A percentile compares a stretch with the other conserved stretches of the same genome.
Conservation (phyloP, 2,329 filamentous ascomycete genomes). For the Paecilomyces sp. region DNA sequence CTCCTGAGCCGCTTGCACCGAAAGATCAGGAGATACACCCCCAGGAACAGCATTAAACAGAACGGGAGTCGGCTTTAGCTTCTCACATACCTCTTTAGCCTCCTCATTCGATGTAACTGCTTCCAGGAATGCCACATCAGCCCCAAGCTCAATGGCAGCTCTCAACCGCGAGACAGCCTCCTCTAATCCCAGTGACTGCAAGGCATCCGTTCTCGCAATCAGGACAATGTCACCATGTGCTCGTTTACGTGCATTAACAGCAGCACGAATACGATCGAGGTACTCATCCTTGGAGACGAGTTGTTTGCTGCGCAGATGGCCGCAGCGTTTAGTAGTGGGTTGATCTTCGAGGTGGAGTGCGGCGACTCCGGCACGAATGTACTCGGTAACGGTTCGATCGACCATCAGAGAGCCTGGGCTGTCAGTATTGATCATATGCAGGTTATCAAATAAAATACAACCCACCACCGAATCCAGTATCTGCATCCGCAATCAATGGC, state of each 20-base stretch:
- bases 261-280: slow-evolving; percentile 15
- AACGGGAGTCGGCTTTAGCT: slow-evolving; percentile 20
- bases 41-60: slow-evolving; percentile 29
- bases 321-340: slow-evolving; percentile 34
- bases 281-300: slow-evolving; percentile 16
- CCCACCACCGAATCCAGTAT: slow-evolving; percentile 46
- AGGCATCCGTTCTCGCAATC: slow-evolving; percentile 26
- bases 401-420: slow-evolving; percentile 25
- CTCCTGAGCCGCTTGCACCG: slow-evolving; percentile 19
- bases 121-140: slow-evolving; percentile 26
- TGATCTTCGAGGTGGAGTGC: slow-evolving; percentile 49
- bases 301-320: slow-evolving; percentile 30
- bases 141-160: slow-evolving; percentile 18
- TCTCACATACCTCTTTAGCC: slow-evolving; percentile 14
- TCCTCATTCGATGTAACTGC: slow-evolving; percentile 21
- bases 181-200: slow-evolving; percentile 20
- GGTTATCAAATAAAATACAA: not conserved
- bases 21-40: slow-evolving; percentile 21
- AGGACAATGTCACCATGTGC: slow-evolving; percentile 24
- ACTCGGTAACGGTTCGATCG: slow-evolving; percentile 37
- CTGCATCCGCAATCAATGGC: slow-evolving; percentile 54
- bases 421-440: not conserved
- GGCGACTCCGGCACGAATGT: slow-evolving; percentile 44
- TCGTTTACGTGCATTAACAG: slow-evolving; percentile 21
- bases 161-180: slow-evolving; percentile 20